Evolutionary conservation across 257 asterid species (phyloP).

Genomic region (Gentiana macrophylla): DNA sequence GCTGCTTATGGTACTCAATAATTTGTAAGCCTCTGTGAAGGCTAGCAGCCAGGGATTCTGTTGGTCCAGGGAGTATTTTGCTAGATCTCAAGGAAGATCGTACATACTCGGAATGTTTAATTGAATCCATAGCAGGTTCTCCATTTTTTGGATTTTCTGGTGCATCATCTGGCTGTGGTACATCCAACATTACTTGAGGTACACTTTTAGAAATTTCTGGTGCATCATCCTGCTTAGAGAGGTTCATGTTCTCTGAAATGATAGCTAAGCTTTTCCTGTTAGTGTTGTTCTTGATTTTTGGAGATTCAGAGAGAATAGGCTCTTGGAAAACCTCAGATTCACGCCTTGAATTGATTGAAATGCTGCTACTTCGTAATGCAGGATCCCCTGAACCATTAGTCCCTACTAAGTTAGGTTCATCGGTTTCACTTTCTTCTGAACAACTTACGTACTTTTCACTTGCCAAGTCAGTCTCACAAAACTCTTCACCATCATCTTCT

Average conservation of each 20-base stretch:
- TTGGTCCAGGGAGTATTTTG: constrained; percentile 56
- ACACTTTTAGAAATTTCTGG: constrained; percentile 26
- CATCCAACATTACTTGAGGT: no score
- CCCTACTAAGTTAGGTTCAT: constrained; percentile 44
- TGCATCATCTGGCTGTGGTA: no score
- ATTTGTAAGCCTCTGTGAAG: constrained; percentile 83
- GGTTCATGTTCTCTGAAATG: constrained; percentile 21
- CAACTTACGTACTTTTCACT: constrained; percentile 76
- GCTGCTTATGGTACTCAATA: constrained; percentile 63
- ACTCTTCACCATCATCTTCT: constrained; percentile 47
- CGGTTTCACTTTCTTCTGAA: constrained; percentile 69
- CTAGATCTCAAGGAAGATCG: constrained; percentile 75
- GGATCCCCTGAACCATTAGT: constrained; percentile 16
- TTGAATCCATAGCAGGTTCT: constrained; percentile 12
- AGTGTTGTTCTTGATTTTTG: constrained; percentile 47
- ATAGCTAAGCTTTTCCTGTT: constrained; percentile 53
- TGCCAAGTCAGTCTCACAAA: constrained; percentile 52
- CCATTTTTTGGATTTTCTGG: no score
- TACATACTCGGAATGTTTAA: constrained; percentile 30
- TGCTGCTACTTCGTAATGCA: constrained; percentile 29
- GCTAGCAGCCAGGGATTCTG: constrained; percentile 86
- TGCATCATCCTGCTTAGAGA: constrained; percentile 26
- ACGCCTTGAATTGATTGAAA: constrained; percentile 31
- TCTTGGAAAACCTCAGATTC: constrained; percentile 47
- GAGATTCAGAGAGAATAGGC: constrained; percentile 79